Conservation (phyloP, 2,329 filamentous ascomycete genomes). For the Phoma sp. region DNA sequence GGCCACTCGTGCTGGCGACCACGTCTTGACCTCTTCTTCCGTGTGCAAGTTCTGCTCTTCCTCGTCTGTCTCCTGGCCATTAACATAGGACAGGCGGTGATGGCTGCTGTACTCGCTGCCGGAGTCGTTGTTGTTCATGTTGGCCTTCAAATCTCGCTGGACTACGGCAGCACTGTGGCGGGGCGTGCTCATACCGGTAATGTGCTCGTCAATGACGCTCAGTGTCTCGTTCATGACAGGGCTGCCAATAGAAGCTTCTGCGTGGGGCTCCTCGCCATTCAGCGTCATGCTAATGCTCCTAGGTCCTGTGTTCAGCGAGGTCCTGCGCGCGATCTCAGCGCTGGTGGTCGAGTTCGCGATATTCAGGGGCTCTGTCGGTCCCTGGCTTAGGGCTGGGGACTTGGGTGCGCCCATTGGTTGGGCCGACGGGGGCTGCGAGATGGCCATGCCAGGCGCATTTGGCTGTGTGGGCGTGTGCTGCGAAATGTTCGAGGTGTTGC, state of each 20-base stretch:
- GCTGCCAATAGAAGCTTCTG: slow-evolving; percentile 59
- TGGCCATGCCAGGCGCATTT: slow-evolving; percentile 23
- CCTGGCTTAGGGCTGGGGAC: slow-evolving; percentile 23
- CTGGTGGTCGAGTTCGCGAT: slow-evolving; percentile 26
- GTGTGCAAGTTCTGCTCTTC: slow-evolving; percentile 78
- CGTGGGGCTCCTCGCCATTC: slow-evolving; percentile 48
- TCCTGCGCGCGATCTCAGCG: slow-evolving; percentile 23
- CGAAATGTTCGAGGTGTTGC: slow-evolving; percentile 36
- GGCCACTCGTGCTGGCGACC: slow-evolving; percentile 82
- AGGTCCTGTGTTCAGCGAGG: slow-evolving; percentile 31
- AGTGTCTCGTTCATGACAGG: slow-evolving; percentile 93
- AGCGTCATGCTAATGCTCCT: slow-evolving; percentile 46
- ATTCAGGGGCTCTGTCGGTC: slow-evolving; percentile 39
- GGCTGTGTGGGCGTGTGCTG: slow-evolving; percentile 13
- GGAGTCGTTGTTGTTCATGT: slow-evolving; percentile 69
- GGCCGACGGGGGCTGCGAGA: slow-evolving; percentile 22
- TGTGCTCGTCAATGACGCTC: slow-evolving; percentile 96
- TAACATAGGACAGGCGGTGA: slow-evolving; percentile 85
- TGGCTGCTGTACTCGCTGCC: slow-evolving; percentile 89
- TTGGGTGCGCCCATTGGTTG: slow-evolving; percentile 6
- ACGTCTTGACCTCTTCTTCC: slow-evolving; percentile 75
- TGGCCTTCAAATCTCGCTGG: slow-evolving; percentile 53
- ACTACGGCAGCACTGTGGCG: slow-evolving; percentile 55
- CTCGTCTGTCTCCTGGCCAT: slow-evolving; percentile 93
- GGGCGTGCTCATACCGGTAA: slow-evolving; percentile 78